These are phyloP conservation scores for Mycena pura DNA, from an alignment of 768 basidiomycete genomes.

Conservation along the genomic window DNA sequence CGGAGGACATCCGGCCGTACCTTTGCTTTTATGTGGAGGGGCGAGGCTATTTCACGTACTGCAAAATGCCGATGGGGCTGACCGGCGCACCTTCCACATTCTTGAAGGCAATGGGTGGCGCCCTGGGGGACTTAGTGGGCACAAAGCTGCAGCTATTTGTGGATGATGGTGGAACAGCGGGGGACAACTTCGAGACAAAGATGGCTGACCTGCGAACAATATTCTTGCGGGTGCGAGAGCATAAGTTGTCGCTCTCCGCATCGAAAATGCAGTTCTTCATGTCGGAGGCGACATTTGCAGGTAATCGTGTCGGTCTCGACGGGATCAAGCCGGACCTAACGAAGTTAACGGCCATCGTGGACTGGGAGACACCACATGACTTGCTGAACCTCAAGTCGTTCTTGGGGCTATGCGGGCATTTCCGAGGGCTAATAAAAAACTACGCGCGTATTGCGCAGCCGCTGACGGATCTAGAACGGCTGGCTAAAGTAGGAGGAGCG, in stretches of 20 bases:
- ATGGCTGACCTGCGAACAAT: slow-evolving; percentile 32
- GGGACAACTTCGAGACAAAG: slow-evolving; percentile 37
- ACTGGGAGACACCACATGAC: slow-evolving; percentile 38
- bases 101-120: slow-evolving; percentile 30
- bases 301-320: slow-evolving; percentile 34
- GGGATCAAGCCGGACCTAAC: slow-evolving; percentile 43
- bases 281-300: slow-evolving; percentile 42
- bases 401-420: slow-evolving; percentile 42
- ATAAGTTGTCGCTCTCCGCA: slow-evolving; percentile 42
- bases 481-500: slow-evolving; percentile 27
- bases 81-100: slow-evolving; percentile 46
- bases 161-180: slow-evolving; percentile 43
- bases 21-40: slow-evolving; percentile 46
- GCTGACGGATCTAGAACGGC: slow-evolving; percentile 35
- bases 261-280: slow-evolving; percentile 44
- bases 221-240: slow-evolving; percentile 35
- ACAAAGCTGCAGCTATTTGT: slow-evolving; percentile 41
- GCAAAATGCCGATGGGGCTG: slow-evolving; percentile 46
- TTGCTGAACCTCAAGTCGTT: slow-evolving; percentile 38
- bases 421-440: slow-evolving; percentile 38
- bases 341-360: slow-evolving; percentile 45
- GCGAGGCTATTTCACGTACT: slow-evolving; percentile 41
- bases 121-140: slow-evolving; percentile 34
- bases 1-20: slow-evolving; percentile 31
- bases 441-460: slow-evolving; percentile 41